Base-by-base conservation (phyloP, 2,329 filamentous ascomycete genomes). In the Colletotrichum abscissum region DNA sequence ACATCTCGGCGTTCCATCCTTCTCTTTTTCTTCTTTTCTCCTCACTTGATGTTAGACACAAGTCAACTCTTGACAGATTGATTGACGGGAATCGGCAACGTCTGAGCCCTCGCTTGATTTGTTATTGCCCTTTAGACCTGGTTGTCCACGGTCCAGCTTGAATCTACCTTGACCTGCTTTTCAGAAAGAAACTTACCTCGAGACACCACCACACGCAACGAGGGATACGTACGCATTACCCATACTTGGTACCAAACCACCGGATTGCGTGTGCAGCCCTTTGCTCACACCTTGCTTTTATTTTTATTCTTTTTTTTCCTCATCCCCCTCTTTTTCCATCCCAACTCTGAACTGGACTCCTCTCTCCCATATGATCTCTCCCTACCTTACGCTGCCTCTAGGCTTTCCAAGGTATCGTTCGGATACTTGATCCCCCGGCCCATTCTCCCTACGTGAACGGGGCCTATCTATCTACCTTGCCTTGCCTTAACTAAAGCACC, bases 321-420 rank as follows among this genome's bases (percentile, higher is more conserved):
- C 67, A 11, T 42, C 46, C 49, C 42, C 19, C 19, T 42, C 42
- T 49, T 49, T 42, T 30, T 73, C 60, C 60, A 26, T 71, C 71
- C 56, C 71, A 73, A 60, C 67, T 35, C 14, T 54, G 28, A 52
- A 30, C 28, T 63, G 46, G 19, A 38, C 24, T 58, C 11, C 30
- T 35, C 9, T 30, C 38, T 28, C 54, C n/a, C 52, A 54, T 55
- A 26, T 49, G 19, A 49, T 22, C 42, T 56, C 42, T 12, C 57
- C 63, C 54, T 67, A 62, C 67, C 63, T 38, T 67, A 62, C 67
- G 46, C 58, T 52, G 24, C 63, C 42, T 49, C 42, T 49, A 70
- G 38, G 38, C 63, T 26, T 8, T 19, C 38, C 1, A 19, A 42
- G 38, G 52, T n/a, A 55, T 35, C 30, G 42, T 22, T 49, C 42